Conservation (phyloP, 805 yeast genomes). For the Limtongia smithiae region DNA sequence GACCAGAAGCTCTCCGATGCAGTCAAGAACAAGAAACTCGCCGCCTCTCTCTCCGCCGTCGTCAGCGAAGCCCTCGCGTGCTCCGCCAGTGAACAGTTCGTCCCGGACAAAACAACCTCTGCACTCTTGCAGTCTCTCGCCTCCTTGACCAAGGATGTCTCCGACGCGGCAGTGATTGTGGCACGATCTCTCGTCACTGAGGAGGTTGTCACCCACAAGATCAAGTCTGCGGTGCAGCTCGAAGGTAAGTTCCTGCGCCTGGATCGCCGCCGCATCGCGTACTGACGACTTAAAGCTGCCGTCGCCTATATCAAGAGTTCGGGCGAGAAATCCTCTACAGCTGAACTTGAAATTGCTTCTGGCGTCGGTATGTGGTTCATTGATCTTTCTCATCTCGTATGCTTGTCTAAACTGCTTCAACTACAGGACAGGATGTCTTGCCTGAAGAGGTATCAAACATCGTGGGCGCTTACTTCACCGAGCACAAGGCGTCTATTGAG, state of each 20-base stretch:
- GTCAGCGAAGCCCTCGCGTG: slow-evolving; percentile 44
- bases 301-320: slow-evolving; percentile 61
- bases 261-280: not conserved
- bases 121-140: slow-evolving; percentile 67
- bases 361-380: slow-evolving; percentile 53
- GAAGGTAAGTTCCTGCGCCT: slow-evolving; percentile 40
- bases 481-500: slow-evolving; percentile 56
- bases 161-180: slow-evolving; percentile 40
- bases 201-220: slow-evolving; percentile 60
- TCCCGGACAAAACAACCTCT: slow-evolving; percentile 53
- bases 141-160: slow-evolving; percentile 29
- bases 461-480: slow-evolving; percentile 58
- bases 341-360: slow-evolving; percentile 53
- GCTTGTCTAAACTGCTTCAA: not conserved
- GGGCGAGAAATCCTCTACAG: slow-evolving; percentile 45
- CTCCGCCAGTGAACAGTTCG: slow-evolving; percentile 36
- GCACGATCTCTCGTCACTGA: slow-evolving; percentile 52
- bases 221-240: slow-evolving; percentile 69
- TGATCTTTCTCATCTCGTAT: not conserved
- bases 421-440: slow-evolving; percentile 60
- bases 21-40: slow-evolving; percentile 79
- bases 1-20: slow-evolving; percentile 66
- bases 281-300: slow-evolving; percentile 15
- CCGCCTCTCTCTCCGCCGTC: slow-evolving; percentile 61
- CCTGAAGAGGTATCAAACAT: slow-evolving; percentile 58